Base-by-base conservation (phyloP, 768 basidiomycete genomes). In the Piloderma croceum region DNA sequence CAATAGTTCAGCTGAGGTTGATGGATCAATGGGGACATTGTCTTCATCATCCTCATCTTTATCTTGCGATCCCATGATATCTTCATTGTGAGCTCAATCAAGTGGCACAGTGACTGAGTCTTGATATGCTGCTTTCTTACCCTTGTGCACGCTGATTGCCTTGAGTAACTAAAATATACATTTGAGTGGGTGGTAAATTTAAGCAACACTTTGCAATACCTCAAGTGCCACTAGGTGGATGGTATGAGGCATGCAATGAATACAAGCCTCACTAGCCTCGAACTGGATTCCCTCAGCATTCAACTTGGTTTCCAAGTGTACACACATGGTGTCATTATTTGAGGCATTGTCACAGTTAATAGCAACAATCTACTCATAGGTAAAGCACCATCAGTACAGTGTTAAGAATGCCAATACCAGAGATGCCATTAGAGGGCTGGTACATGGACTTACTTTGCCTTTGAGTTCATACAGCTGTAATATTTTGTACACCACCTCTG, bases 401-500 rank as follows among this genome's bases (percentile, higher is more conserved):
- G 27, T 15, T 29, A 9, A 10, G 9, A n/a, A 37, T 22, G 31
- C 41, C 21, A 9, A 32, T 15, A 24, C n/a, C n/a, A n/a, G n/a
- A n/a, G n/a, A n/a, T n/a, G n/a, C n/a, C n/a, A n/a, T n/a, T n/a
- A n/a, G n/a, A n/a, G n/a, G n/a, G n/a, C n/a, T n/a, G 34, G n/a
- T 35, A 11, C 2, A 46, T 47, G 29, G 34, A 60, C 54, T 24
- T 41, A 35, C 7, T 44, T 46, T 19, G 47, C n/a, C n/a, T n/a
- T n/a, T 34, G 13, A 64, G 38, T 0, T 53, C 56, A 46, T 61
- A 67, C 13, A 25, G 41, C 12, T 49, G 27, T 2, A 64, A 21
- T 0, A 52, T 61, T 10, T 52, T 45, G 61, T 61, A 65, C 0
- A 67, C 58, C 4, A 41, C 47, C 1, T 53, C 53, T 7, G 64